A percentile compares a stretch with the other conserved stretches of the same genome.
Evolutionary conservation across 148 eudicot genomes (phyloP).

Genomic region (Diospyros kaki): DNA sequence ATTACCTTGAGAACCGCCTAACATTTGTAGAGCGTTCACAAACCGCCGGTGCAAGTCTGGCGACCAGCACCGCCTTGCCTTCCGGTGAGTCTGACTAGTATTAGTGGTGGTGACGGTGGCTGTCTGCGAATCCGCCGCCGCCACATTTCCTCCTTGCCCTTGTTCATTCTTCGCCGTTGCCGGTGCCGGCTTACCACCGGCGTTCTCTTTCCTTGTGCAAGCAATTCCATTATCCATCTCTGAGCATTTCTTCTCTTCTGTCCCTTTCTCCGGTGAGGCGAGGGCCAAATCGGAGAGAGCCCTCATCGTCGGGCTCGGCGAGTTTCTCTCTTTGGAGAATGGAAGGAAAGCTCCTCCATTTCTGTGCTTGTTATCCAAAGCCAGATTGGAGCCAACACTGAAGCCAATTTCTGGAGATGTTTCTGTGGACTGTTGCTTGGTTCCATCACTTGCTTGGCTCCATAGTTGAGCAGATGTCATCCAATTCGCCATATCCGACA

Average conservation of each 20-base stretch:
- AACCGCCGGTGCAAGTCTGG: conserved; percentile 98
- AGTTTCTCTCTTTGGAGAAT: conserved; percentile 52
- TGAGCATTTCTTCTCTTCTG: conserved; percentile 41
- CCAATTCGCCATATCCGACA: conserved; percentile 77
- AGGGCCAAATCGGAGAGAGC: conserved; percentile 63
- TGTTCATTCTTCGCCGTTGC: conserved; percentile 4
- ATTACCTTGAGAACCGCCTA: conserved; percentile 98
- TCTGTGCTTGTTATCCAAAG: conserved; percentile 45
- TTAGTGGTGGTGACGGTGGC: conserved; percentile 15
- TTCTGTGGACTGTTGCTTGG: conserved; percentile 22
- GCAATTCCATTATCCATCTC: conserved; percentile 23
- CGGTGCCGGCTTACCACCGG: neutral
- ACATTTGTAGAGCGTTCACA: conserved; percentile 93
- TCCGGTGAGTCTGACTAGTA: conserved; percentile 51
- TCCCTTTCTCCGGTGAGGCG: conserved; percentile 41
- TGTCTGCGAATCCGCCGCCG: conserved; percentile 17
- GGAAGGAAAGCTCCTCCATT: conserved; percentile 82
- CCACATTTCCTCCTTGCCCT: conserved; percentile 17
- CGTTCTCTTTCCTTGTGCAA: conserved; percentile 8
- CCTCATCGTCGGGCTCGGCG: conserved; percentile 15
- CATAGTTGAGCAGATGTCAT: conserved; percentile 93
- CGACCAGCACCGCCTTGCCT: conserved; percentile 95
- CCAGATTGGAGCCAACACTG: conserved; percentile 37
- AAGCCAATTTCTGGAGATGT: conserved; percentile 39
- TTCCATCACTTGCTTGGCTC: conserved; percentile 57